Percentiles rank a stretch among this genome's conserved stretches.
Evolutionary conservation across 169 alveolate genomes (phyloP).

Genomic region (Cardiosporidium cionae): DNA sequence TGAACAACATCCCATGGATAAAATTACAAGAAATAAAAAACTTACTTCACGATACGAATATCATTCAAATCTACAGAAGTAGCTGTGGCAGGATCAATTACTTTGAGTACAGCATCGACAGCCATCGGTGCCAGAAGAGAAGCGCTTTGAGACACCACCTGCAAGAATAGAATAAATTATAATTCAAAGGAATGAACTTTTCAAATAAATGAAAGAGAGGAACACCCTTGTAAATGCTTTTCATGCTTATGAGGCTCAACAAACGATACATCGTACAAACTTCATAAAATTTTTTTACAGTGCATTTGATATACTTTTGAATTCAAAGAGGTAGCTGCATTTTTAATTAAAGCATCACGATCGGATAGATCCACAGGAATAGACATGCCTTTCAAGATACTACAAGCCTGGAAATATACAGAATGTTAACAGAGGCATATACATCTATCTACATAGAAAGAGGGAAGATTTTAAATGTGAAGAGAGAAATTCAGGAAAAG

Average conservation of each 20-base stretch:
- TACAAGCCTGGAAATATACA: constrained; percentile 62
- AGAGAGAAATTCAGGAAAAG: too few species aligned
- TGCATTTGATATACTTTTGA: too few species aligned
- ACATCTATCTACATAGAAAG: not conserved
- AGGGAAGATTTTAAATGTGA: not conserved
- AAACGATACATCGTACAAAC: too few species aligned
- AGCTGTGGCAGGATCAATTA: not conserved
- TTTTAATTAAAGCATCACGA: constrained; percentile 82
- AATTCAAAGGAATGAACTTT: too few species aligned
- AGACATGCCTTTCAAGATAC: constrained; percentile 82
- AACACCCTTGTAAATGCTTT: too few species aligned
- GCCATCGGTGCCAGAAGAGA: constrained; percentile 96
- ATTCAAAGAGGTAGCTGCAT: constrained; percentile 91
- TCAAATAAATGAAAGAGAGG: too few species aligned
- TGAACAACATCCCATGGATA: too few species aligned
- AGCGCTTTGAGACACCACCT: constrained; percentile 93
- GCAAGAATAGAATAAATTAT: too few species aligned
- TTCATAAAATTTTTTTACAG: too few species aligned
- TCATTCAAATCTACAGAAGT: constrained; percentile 65
- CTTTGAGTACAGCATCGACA: constrained; percentile 90
- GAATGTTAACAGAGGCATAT: too few species aligned
- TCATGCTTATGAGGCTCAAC: too few species aligned
- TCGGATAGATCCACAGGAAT: constrained; percentile 87
- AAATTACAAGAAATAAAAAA: too few species aligned
- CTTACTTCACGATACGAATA: constrained; percentile 56